Evolutionary conservation across 768 basidiomycete species (phyloP).

Genomic region (Cystobasidium tubakii): DNA sequence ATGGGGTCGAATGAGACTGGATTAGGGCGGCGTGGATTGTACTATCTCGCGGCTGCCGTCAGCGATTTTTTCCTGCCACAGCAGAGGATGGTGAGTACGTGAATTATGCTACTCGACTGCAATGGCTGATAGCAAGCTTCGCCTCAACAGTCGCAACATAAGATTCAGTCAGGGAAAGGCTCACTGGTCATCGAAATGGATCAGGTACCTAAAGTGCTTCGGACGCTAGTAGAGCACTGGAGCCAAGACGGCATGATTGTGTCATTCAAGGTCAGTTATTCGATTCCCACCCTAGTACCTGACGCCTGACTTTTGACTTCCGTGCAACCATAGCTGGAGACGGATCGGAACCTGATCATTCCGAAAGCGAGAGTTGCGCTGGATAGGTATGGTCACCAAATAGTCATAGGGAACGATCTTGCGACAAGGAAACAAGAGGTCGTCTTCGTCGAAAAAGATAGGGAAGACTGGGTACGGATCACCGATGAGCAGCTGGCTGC

Average conservation of each 20-base stretch:
- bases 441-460: slow-evolving; percentile 61
- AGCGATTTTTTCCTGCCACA: slow-evolving; percentile 95
- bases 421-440: slow-evolving; percentile 84
- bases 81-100: slow-evolving; percentile 69
- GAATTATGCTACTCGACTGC: too few species aligned
- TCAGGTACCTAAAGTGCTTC: slow-evolving; percentile 92
- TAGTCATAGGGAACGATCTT: slow-evolving; percentile 95
- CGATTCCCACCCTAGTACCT: too few species aligned
- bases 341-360: slow-evolving; percentile 71
- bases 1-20: slow-evolving; percentile 41
- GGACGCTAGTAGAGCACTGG: slow-evolving; percentile 92
- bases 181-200: slow-evolving; percentile 95
- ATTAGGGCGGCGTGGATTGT: slow-evolving; percentile 70
- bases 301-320: neutral
- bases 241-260: slow-evolving; percentile 81
- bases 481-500: slow-evolving; percentile 47
- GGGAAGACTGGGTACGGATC: slow-evolving; percentile 45
- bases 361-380: slow-evolving; percentile 85
- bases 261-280: slow-evolving; percentile 76
- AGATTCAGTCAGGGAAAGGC: slow-evolving; percentile 95
- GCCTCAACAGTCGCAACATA: slow-evolving; percentile 77
- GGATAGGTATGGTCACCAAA: slow-evolving; percentile 90
- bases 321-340: slow-evolving; percentile 69
- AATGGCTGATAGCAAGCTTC: too few species aligned
- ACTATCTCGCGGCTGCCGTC: slow-evolving; percentile 95